Conservation (phyloP, 768 basidiomycete genomes). For the Auriscalpium orientale region DNA sequence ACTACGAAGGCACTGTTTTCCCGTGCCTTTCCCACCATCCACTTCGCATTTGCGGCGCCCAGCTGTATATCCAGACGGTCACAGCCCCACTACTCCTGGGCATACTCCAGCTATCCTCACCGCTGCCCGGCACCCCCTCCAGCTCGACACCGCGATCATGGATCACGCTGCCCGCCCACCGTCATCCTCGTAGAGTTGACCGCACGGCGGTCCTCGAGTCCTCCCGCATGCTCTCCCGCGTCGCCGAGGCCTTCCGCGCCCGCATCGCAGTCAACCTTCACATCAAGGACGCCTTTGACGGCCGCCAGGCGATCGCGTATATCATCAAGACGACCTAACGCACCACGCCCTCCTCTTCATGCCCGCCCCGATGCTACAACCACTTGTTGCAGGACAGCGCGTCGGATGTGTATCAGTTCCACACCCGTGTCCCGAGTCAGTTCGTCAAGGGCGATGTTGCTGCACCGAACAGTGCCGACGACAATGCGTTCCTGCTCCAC, state of each 20-base stretch:
- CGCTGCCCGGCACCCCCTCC: too few relatives aligned
- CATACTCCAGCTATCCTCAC: too few relatives aligned
- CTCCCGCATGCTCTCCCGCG: slow-evolving; percentile 55
- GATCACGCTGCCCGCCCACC: neutral
- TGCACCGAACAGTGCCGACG: slow-evolving; percentile 27
- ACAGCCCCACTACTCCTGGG: too few relatives aligned
- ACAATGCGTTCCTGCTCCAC: slow-evolving; percentile 17
- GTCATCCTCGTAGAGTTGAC: slow-evolving; percentile 27
- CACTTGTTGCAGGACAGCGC: slow-evolving; percentile 87
- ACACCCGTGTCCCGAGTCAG: slow-evolving; percentile 75
- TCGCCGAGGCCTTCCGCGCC: slow-evolving; percentile 87
- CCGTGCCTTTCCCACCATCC: too few relatives aligned
- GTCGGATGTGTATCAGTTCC: slow-evolving; percentile 89
- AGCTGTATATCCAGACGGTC: too few relatives aligned
- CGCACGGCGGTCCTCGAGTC: slow-evolving; percentile 65
- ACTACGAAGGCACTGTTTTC: too few relatives aligned
- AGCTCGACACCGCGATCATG: too few relatives aligned
- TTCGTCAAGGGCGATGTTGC: slow-evolving; percentile 71
- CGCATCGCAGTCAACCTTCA: slow-evolving; percentile 72
- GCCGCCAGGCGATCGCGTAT: slow-evolving; percentile 92
- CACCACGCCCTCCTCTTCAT: slow-evolving; percentile 90
- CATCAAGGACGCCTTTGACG: slow-evolving; percentile 90
- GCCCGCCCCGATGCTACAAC: slow-evolving; percentile 92
- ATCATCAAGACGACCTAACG: slow-evolving; percentile 98
- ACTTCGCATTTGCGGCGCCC: too few relatives aligned